A percentile compares a stretch with the other conserved stretches of the same genome.
Evolutionary conservation across 768 basidiomycete species (phyloP).

Genomic region (Clathrus columnatus): DNA sequence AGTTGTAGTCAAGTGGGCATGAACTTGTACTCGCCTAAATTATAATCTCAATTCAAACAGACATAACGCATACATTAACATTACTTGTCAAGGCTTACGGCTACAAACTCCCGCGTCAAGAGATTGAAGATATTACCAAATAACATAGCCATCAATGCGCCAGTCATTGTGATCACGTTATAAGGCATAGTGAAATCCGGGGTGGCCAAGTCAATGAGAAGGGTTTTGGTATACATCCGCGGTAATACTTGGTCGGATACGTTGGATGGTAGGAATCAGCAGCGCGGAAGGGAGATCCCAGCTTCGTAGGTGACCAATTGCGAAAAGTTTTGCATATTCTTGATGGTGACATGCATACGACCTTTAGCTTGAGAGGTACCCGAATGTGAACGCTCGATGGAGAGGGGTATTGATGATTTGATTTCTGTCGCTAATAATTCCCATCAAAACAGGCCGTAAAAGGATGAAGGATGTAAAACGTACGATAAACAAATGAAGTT

Average conservation of each 20-base stretch:
- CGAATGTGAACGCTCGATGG: slow-evolving; percentile 59
- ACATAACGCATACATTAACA: no score
- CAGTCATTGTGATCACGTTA: slow-evolving; percentile 96
- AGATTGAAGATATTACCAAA: slow-evolving; percentile 91
- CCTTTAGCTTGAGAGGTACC: slow-evolving; percentile 74
- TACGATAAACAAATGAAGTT: slow-evolving; percentile 49
- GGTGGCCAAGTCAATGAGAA: slow-evolving; percentile 91
- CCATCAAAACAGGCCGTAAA: not conserved
- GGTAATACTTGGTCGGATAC: not conserved
- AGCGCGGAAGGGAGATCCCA: slow-evolving; percentile 90
- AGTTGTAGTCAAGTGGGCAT: no score
- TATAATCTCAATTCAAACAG: no score
- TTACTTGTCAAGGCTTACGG: slow-evolving; percentile 10
- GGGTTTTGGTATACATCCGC: slow-evolving; percentile 67
- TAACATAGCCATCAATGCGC: slow-evolving; percentile 82
- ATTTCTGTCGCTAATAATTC: not conserved
- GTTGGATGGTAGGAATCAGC: slow-evolving; percentile 34
- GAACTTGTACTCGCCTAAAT: no score
- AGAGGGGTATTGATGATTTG: slow-evolving; percentile 41
- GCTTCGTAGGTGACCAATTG: slow-evolving; percentile 66
- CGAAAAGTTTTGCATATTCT: slow-evolving; percentile 42
- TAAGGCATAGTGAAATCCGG: slow-evolving; percentile 99
- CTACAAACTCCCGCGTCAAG: slow-evolving; percentile 69
- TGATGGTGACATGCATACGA: slow-evolving; percentile 55
- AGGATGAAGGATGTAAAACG: slow-evolving; percentile 19